Base-by-base conservation (phyloP, 2,329 filamentous ascomycete species). In the Arthroderma sp. region DNA sequence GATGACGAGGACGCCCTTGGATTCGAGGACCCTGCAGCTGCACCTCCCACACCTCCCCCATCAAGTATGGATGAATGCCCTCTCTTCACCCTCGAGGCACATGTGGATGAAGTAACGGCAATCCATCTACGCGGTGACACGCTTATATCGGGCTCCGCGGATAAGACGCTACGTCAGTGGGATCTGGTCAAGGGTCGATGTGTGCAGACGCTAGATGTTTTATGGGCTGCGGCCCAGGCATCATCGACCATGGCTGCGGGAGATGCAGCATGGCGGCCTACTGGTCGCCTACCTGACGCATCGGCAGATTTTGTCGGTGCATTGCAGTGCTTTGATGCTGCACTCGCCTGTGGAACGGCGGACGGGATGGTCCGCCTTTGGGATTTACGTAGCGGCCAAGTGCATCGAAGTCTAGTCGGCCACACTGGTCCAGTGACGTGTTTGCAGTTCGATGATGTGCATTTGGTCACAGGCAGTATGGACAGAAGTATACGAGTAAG, bases 101-200 rank as follows among this genome's bases (percentile, higher is more conserved):
- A 98, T 67, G 84, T 98, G 25, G 91, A 89, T 62, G 91, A 96
- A 74, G 86, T 98, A 62, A 97, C 93, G 11, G 91, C 93, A 6
- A 78, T 98, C 23, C 86, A 97, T 73, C 95, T 98, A 74, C 81
- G 84, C 59, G 88, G 88, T 57, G 85, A 95, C 63, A 90, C 88
- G 0, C 80, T 98, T 15, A 90, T 98, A 33, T 98, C 93, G 1
- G 93, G 93, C 11, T 97, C 91, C 6, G 87, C 93, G 0, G 93
- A 98, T 75, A 98, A 98, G 78, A 98, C 93, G 1, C 77, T 98
- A 57, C 85, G 93, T 47, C 93, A 98, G 71, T 98, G 93, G 93
- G 93, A 98, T 76, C 79, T 98, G 54, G 88, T 91, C 66, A 96
- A 91, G 70, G 93, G 93, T n/a, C 86, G 93, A 53, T 97, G 93